These are phyloP conservation scores for Canavalia gladiata DNA, from an alignment of 306 rosid species.

Conservation along the genomic window DNA sequence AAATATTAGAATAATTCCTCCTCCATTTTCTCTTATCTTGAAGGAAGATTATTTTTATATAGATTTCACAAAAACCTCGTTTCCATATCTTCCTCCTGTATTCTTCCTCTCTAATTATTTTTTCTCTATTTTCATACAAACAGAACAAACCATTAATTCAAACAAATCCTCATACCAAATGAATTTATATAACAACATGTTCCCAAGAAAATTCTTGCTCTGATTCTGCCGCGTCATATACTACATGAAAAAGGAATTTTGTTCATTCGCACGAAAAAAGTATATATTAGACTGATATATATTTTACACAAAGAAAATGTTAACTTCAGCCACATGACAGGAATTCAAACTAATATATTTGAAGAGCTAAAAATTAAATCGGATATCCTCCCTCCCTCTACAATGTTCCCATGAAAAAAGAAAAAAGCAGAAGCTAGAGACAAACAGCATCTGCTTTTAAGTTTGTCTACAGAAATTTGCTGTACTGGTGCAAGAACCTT, in stretches of 20 bases:
- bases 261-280: not conserved
- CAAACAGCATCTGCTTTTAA: constrained; percentile 18
- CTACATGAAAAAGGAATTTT: not conserved
- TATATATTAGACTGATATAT: not conserved
- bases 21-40: too few species aligned
- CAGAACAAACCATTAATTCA: too few species aligned
- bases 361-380: constrained; percentile 7
- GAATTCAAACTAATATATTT: constrained; percentile 12
- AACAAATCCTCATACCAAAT: too few species aligned
- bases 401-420: not conserved
- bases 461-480: constrained; percentile 28
- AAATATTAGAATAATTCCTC: too few species aligned
- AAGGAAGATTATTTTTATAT: too few species aligned
- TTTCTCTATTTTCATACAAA: too few species aligned
- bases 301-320: not conserved
- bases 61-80: too few species aligned
- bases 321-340: constrained; percentile 19
- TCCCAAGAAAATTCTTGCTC: too few species aligned
- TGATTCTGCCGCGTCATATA: not conserved
- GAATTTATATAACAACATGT: too few species aligned
- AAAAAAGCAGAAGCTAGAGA: constrained; percentile 17
- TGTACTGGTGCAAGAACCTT: constrained; percentile 45
- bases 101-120: too few species aligned
- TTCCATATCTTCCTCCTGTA: too few species aligned
- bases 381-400: not conserved